Evolutionary conservation across 148 eudicot genomes (phyloP).

Genomic region (Cornus controversa): DNA sequence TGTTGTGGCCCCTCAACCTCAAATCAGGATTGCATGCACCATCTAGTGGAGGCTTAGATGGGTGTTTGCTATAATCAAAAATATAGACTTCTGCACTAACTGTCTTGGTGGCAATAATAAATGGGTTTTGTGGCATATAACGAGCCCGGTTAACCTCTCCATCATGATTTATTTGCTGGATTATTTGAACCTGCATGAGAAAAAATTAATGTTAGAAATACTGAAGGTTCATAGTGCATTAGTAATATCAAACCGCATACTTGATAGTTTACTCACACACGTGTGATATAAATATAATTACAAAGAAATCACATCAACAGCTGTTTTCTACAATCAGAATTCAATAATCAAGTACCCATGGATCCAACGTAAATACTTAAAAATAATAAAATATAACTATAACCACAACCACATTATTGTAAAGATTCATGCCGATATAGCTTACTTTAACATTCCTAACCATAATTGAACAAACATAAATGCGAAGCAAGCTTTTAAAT

Average conservation of each 20-base stretch:
- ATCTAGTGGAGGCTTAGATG: slow-evolving; percentile 77
- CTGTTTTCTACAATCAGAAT: no score
- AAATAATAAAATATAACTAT: no score
- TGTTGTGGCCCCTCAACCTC: slow-evolving; percentile 75
- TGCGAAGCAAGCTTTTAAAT: no score
- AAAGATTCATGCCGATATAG: no score
- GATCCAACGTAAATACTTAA: no score
- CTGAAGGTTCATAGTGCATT: background rate
- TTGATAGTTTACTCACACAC: slow-evolving; percentile 40
- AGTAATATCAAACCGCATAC: slow-evolving; percentile 21
- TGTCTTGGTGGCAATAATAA: slow-evolving; percentile 78
- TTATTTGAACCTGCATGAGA: slow-evolving; percentile 69
- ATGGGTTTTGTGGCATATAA: slow-evolving; percentile 85
- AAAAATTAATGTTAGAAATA: background rate
- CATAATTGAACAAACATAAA: no score
- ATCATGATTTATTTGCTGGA: slow-evolving; percentile 85
- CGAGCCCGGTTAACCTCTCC: slow-evolving; percentile 90
- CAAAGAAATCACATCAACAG: no score
- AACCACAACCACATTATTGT: no score
- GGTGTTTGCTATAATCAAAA: slow-evolving; percentile 80
- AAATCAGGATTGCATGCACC: slow-evolving; percentile 69
- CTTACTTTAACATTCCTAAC: no score
- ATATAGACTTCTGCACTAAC: slow-evolving; percentile 76
- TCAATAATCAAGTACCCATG: no score
- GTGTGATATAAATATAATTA: no score